These are phyloP conservation scores for Phytophthora pisi DNA, from an alignment of 352 stramenopile genomes.

Conservation along the genomic window DNA sequence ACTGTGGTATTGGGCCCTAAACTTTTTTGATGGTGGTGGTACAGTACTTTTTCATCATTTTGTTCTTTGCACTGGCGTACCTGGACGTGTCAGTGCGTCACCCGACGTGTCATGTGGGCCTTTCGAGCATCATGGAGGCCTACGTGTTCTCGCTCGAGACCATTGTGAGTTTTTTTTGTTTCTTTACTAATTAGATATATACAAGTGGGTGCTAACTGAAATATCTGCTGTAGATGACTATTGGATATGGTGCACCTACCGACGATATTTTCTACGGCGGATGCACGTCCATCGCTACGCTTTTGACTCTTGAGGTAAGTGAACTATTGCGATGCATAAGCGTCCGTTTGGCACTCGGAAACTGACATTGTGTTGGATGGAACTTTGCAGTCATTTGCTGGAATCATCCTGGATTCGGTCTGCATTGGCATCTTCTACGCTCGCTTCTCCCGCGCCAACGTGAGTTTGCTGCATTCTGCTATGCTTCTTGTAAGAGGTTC, in stretches of 20 bases:
- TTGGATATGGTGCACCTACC: constrained; percentile 85
- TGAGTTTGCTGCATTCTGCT: constrained; percentile 30
- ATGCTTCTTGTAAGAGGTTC: neutral
- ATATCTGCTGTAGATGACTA: constrained; percentile 83
- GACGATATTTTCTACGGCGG: constrained; percentile 90
- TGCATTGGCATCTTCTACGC: constrained; percentile 90
- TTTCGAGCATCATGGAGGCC: constrained; percentile 77
- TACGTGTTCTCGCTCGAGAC: constrained; percentile 90
- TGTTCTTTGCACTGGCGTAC: constrained; percentile 81
- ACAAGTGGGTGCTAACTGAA: neutral
- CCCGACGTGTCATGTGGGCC: constrained; percentile 73
- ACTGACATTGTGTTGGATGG: neutral
- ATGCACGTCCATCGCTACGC: constrained; percentile 76
- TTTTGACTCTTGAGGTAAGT: constrained; percentile 77
- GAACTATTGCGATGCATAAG: neutral
- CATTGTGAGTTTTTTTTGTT: constrained; percentile 59
- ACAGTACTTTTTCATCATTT: constrained; percentile 84
- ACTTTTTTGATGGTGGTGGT: neutral
- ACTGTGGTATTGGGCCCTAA: too few species aligned
- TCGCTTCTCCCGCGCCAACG: constrained; percentile 79
- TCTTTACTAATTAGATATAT: neutral
- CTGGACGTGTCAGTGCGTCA: constrained; percentile 68
- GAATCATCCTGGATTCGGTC: constrained; percentile 87
- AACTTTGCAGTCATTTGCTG: constrained; percentile 71
- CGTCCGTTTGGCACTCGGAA: neutral